phyloP scores from a whole-genome alignment of 1,284 basidiomycete genomes.

The Ustilago esculenta region DNA sequence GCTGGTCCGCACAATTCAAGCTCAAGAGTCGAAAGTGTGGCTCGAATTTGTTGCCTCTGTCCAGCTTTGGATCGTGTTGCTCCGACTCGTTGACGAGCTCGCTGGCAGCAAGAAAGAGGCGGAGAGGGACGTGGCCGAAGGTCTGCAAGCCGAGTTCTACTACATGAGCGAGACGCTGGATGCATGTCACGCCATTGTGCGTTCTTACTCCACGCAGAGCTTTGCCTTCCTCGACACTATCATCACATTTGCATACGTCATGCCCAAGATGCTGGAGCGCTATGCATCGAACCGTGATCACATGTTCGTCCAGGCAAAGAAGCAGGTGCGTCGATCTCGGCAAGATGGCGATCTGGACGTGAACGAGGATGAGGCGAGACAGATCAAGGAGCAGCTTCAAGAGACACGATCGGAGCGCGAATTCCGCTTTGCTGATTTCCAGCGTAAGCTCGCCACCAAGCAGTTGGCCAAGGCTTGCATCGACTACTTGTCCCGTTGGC shows the following conservation, averaged over 20 bases:
- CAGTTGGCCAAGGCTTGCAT: slow-evolving; percentile 59
- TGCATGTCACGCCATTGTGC: slow-evolving; percentile 51
- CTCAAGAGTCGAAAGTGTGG: slow-evolving; percentile 57
- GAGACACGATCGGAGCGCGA: slow-evolving; percentile 53
- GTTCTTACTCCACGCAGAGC: slow-evolving; percentile 60
- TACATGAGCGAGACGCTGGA: slow-evolving; percentile 62
- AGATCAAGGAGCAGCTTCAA: slow-evolving; percentile 40
- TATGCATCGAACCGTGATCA: slow-evolving; percentile 59
- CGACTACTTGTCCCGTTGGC: slow-evolving; percentile 58
- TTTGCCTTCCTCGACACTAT: slow-evolving; percentile 61
- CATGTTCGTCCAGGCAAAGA: slow-evolving; percentile 61
- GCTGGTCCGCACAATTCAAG: slow-evolving; percentile 49
- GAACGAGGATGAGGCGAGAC: slow-evolving; percentile 40
- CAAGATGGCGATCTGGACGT: slow-evolving; percentile 45
- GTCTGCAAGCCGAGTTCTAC: slow-evolving; percentile 62
- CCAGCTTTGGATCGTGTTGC: slow-evolving; percentile 63
- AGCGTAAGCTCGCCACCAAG: slow-evolving; percentile 56
- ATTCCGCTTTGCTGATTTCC: slow-evolving; percentile 63
- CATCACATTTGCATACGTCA: slow-evolving; percentile 57
- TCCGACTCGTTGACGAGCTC: slow-evolving; percentile 61
- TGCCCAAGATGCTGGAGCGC: slow-evolving; percentile 64
- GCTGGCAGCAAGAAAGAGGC: slow-evolving; percentile 44
- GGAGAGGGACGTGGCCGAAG: slow-evolving; percentile 57
- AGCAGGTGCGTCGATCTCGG: slow-evolving; percentile 44
- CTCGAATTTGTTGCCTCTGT: slow-evolving; percentile 62